Evolutionary conservation across 208 protist species (phyloP), one percentile per base, ranked within the genome.

Genomic region (Wallacemonas sp.): DNA sequence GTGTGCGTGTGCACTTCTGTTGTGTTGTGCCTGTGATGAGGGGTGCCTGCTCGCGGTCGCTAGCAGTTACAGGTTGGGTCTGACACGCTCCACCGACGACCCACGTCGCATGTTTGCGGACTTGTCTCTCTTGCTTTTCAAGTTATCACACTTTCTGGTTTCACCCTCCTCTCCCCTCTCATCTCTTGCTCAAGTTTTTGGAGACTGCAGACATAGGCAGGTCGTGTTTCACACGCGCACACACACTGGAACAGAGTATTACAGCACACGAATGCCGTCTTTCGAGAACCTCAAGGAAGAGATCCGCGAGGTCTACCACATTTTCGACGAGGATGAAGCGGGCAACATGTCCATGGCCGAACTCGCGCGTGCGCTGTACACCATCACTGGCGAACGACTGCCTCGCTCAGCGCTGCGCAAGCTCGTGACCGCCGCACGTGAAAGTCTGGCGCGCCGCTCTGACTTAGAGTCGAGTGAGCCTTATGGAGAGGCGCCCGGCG

Each of bases 261-360:
- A 7, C 10, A 41, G 14, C 36, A 41, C 36, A 10, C 10, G 10
- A 68, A 82, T 86, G 79, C 28, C 79, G 1, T 57, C 69, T 8
- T 36, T 81, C 32, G 76, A 83, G 16, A 57, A 63, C 38, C 48
- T 95, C 11, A 79, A 76, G 25, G 82, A 91, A 54, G 89, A 93
- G 45, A 92, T 95, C 45, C 72, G 75, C 20, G 89, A 95, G 48
- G 86, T 95, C 25, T 95, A 93, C 65, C 76, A 70, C 45, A 84
- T 93, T 5, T 95, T 91, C 48, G 84, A 95, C 59, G 89, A 95
- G 48, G 89, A 95, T 54, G 77, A 67, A 10, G 81, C 84, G 0
- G 89, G 89, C 22, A 80, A 61, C 38, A 91, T 95, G 54, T 81
- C 78, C 44, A 72, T 92, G 2, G 61, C 76, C 25, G 86, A 95